These are phyloP conservation scores for Psidium guajava DNA, from an alignment of 345 rosid genomes.

Conservation along the genomic window DNA sequence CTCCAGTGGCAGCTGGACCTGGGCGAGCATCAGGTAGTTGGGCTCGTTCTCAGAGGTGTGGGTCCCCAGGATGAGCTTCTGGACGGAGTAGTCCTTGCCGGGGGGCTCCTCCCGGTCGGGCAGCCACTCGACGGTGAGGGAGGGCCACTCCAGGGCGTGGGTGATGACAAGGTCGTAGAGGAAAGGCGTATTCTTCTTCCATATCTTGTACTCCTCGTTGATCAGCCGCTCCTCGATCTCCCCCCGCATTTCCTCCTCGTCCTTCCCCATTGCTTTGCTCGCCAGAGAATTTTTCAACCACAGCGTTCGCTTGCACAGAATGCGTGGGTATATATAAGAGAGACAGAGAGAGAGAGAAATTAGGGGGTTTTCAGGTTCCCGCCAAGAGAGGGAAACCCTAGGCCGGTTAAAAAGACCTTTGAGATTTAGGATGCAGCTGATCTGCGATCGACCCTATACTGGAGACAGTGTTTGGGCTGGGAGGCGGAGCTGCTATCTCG, in stretches of 20 bases:
- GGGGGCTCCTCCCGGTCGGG: conserved; percentile 97
- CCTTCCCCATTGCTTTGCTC: conserved; percentile 57
- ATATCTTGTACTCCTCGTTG: conserved; percentile 96
- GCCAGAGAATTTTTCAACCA: too few species aligned
- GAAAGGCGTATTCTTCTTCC: conserved; percentile 99
- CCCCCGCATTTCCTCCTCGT: conserved; percentile 93
- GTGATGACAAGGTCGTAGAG: conserved; percentile 93
- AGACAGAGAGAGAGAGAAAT: too few species aligned
- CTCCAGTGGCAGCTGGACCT: conserved; percentile 91
- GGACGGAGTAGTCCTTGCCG: conserved; percentile 85
- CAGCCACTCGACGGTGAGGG: conserved; percentile 94
- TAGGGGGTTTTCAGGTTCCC: too few species aligned
- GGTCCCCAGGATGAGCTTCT: conserved; percentile 96
- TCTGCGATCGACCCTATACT: too few species aligned
- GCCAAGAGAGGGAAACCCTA: too few species aligned
- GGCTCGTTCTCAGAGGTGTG: conserved; percentile 99
- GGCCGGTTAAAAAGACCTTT: too few species aligned
- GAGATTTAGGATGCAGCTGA: too few species aligned
- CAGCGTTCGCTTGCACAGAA: too few species aligned
- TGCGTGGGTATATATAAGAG: too few species aligned
- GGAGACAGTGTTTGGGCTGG: too few species aligned
- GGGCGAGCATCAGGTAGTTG: conserved; percentile 90
- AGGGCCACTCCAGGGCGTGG: conserved; percentile 98
- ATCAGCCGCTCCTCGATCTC: conserved; percentile 90
- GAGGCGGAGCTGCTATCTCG: too few species aligned